These are phyloP conservation scores for Kwoniella sp. DNA, from an alignment of 768 basidiomycete species.

Conservation along the genomic window DNA sequence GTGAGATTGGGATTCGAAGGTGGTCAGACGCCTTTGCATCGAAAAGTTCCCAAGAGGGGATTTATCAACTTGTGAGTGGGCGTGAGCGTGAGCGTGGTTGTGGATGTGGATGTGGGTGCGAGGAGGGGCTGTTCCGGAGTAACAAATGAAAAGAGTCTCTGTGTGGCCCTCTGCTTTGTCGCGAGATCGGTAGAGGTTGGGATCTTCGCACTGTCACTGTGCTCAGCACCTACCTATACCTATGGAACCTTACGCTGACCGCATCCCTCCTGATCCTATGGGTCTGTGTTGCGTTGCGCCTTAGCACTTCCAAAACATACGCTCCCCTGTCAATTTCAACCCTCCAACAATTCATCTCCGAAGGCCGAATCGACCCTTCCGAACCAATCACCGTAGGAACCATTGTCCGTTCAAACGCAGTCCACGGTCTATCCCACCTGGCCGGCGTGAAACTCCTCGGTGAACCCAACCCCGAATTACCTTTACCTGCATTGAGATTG, in stretches of 20 bases:
- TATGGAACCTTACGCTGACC: neutral
- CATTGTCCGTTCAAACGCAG: constrained; percentile 78
- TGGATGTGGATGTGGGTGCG: no score
- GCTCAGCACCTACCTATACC: neutral
- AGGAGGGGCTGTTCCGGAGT: no score
- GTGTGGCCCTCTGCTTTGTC: no score
- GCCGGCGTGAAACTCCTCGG: constrained; percentile 88
- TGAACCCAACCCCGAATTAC: constrained; percentile 56
- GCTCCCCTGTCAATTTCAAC: constrained; percentile 83
- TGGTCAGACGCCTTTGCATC: constrained; percentile 91
- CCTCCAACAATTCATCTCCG: constrained; percentile 87
- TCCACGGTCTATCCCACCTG: constrained; percentile 74
- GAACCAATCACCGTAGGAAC: constrained; percentile 85
- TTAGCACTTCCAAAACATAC: constrained; percentile 73
- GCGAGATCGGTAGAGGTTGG: no score
- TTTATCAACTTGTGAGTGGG: constrained; percentile 83
- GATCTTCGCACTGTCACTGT: neutral
- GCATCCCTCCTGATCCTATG: neutral
- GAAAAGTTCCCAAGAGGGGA: constrained; percentile 88
- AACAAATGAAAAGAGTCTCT: no score
- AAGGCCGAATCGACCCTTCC: constrained; percentile 75
- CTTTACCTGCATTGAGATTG: constrained; percentile 68
- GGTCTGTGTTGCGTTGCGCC: no score
- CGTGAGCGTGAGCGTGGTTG: neutral
- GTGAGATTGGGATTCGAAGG: constrained; percentile 88